Evolutionary conservation across 2,329 filamentous ascomycete genomes (phyloP).

Genomic region (Trichophyton rubrum): DNA sequence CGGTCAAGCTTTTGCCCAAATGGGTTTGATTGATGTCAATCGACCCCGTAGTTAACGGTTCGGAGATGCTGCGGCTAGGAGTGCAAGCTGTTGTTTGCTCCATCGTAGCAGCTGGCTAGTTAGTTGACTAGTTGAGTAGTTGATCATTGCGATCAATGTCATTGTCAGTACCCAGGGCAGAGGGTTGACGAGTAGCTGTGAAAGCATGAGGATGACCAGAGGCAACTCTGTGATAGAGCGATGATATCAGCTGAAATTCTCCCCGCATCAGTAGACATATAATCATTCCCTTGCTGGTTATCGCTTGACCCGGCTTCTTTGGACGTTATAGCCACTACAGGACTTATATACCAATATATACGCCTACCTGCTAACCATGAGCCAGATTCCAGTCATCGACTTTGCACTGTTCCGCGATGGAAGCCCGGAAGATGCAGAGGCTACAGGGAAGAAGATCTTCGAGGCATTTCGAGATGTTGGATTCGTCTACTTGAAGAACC

Average conservation of each 20-base stretch:
- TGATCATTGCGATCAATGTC: too few species aligned
- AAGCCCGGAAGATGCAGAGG: slow-evolving; percentile 19
- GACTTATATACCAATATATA: background rate
- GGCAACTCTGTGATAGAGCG: background rate
- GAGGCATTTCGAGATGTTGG: slow-evolving; percentile 34
- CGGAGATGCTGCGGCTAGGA: too few species aligned
- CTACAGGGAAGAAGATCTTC: slow-evolving; percentile 29
- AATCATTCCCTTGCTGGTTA: background rate
- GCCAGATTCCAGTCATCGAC: slow-evolving; percentile 29
- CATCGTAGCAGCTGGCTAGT: too few species aligned
- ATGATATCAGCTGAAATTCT: background rate
- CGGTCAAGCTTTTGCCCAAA: background rate
- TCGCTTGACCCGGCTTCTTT: background rate
- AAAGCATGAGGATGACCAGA: background rate
- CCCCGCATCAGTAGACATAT: background rate
- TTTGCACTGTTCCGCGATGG: slow-evolving; percentile 26
- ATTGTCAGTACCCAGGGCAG: too few species aligned
- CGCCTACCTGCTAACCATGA: background rate
- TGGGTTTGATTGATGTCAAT: background rate
- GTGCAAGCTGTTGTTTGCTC: too few species aligned
- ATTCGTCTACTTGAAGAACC: slow-evolving; percentile 39
- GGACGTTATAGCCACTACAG: background rate
- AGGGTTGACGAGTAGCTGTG: background rate
- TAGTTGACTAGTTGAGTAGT: too few species aligned
- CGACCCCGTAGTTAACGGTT: too few species aligned